These are phyloP conservation scores for Fomitiporia mediterranea DNA, from an alignment of 1,284 basidiomycete species.

Conservation along the genomic window DNA sequence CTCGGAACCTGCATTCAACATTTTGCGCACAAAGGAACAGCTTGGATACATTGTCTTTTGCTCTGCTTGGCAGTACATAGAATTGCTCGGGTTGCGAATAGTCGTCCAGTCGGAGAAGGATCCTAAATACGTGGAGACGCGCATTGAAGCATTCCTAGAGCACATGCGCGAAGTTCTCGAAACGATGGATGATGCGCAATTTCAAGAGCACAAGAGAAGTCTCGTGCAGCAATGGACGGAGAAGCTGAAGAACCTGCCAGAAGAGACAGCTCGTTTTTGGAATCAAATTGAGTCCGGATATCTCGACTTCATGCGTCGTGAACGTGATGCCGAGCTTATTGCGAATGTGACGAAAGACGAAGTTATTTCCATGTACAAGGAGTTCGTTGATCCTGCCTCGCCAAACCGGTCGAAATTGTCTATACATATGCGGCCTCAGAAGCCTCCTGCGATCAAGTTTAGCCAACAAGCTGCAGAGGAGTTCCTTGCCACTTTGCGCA, in stretches of 20 bases:
- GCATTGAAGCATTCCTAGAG: constrained; percentile 85
- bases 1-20: constrained; percentile 89
- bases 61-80: constrained; percentile 53
- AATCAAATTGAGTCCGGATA: constrained; percentile 70
- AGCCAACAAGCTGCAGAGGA: constrained; percentile 62
- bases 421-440: constrained; percentile 74
- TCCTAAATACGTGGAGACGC: constrained; percentile 81
- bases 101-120: constrained; percentile 88
- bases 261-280: constrained; percentile 67
- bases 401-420: constrained; percentile 73
- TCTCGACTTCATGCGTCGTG: constrained; percentile 71
- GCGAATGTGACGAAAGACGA: constrained; percentile 70
- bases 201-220: constrained; percentile 51
- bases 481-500: constrained; percentile 53
- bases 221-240: constrained; percentile 68
- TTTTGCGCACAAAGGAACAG: constrained; percentile 94
- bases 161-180: constrained; percentile 58
- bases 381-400: constrained; percentile 69
- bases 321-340: constrained; percentile 65
- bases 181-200: constrained; percentile 57
- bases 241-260: constrained; percentile 63
- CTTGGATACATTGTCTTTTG: constrained; percentile 87
- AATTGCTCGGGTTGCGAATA: constrained; percentile 78
- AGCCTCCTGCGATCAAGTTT: constrained; percentile 54
- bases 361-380: constrained; percentile 70